Conservation (phyloP, 176 grass and related monocot genomes). For the Chloris gayana region DNA sequence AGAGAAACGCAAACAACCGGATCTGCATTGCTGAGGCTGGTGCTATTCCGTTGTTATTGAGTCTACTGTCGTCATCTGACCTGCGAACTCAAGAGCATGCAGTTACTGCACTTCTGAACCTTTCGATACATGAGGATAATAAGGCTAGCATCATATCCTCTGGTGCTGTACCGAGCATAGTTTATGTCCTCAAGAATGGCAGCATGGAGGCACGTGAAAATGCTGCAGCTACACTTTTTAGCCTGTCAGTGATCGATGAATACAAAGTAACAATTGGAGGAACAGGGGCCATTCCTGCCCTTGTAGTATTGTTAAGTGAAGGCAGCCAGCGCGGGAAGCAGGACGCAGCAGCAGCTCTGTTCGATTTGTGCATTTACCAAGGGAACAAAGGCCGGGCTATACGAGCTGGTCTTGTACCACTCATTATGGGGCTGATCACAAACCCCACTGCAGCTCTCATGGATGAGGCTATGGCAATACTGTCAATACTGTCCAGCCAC, state of each 20-base stretch:
- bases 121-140: slow-evolving; percentile 90
- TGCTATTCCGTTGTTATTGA: slow-evolving; percentile 73
- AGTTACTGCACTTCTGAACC: slow-evolving; percentile 84
- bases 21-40: slow-evolving; percentile 90
- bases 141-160: slow-evolving; percentile 77
- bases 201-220: slow-evolving; percentile 97
- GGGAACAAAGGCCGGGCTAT: slow-evolving; percentile 86
- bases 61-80: slow-evolving; percentile 62
- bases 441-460: slow-evolving; percentile 64
- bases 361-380: slow-evolving; percentile 96
- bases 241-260: slow-evolving; percentile 85
- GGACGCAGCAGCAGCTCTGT: slow-evolving; percentile 91
- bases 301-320: slow-evolving; percentile 80
- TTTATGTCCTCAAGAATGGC: slow-evolving; percentile 85
- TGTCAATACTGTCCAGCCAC: slow-evolving; percentile 83
- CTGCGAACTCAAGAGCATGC: slow-evolving; percentile 83
- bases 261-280: slow-evolving; percentile 86
- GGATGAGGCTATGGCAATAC: slow-evolving; percentile 87
- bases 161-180: slow-evolving; percentile 71
- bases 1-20: slow-evolving; percentile 75
- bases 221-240: slow-evolving; percentile 92
- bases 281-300: slow-evolving; percentile 76
- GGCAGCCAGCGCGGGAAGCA: slow-evolving; percentile 88
- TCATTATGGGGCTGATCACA: slow-evolving; percentile 79
- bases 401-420: slow-evolving; percentile 77